phyloP scores from a whole-genome alignment of 257 asterid species.

The Salvia hispanica region DNA sequence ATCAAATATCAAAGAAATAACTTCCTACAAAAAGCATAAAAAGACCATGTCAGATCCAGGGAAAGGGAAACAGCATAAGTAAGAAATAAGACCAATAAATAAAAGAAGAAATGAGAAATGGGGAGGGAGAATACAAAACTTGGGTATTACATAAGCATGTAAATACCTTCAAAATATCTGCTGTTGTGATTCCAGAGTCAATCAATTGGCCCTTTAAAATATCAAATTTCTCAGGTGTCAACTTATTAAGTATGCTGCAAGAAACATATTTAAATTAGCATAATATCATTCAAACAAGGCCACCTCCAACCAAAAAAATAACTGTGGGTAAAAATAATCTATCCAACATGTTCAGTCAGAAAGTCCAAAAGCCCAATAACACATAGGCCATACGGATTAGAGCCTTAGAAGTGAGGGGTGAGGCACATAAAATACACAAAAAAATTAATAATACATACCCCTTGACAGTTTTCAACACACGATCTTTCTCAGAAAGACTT shows the following conservation, averaged over 20 bases:
- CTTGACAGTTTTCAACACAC: slow-evolving; percentile 86
- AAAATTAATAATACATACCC: slow-evolving; percentile 53
- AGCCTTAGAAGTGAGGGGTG: not conserved
- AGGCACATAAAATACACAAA: not conserved
- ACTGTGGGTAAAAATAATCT: not conserved
- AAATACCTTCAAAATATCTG: slow-evolving; percentile 85
- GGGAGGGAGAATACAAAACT: not conserved
- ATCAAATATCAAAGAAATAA: slow-evolving; percentile 90
- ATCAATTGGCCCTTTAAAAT: slow-evolving; percentile 88
- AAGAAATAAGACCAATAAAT: slow-evolving; percentile 8
- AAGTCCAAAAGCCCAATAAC: slow-evolving; percentile 1
- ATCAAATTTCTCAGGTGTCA: slow-evolving; percentile 96
- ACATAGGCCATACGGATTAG: not conserved
- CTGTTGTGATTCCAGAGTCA: slow-evolving; percentile 89
- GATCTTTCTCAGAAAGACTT: slow-evolving; percentile 78
- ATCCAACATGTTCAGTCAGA: slow-evolving; percentile 11
- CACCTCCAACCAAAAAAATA: not conserved
- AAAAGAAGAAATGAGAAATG: not conserved
- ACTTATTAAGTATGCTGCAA: slow-evolving; percentile 90
- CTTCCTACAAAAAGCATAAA: slow-evolving; percentile 51
- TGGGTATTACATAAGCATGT: slow-evolving; percentile 5
- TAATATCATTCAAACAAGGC: not conserved
- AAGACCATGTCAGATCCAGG: slow-evolving; percentile 17
- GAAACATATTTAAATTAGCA: slow-evolving; percentile 24
- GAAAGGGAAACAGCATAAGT: slow-evolving; percentile 1